Evolutionary conservation across 805 yeast species (phyloP).

Genomic region (Yamadazyma sp.): DNA sequence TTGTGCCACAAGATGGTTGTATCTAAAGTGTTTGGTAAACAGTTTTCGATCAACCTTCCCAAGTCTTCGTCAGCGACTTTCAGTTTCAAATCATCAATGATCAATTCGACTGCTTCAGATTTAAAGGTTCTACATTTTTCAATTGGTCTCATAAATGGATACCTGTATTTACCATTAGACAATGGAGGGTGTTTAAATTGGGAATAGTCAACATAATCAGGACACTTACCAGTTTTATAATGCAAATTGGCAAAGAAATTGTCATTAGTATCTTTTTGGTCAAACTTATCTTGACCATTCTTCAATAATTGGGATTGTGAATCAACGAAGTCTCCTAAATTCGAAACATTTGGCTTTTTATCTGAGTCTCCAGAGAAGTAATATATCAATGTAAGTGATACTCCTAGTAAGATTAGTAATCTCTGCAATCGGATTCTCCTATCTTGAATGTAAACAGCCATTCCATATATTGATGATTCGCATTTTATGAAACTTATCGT

Average conservation of each 20-base stretch:
- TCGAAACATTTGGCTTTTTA: too few relatives aligned
- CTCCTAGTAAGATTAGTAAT: not conserved
- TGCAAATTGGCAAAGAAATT: too few relatives aligned
- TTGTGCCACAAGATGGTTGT: constrained; percentile 79
- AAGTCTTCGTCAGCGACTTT: constrained; percentile 61
- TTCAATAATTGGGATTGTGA: too few relatives aligned
- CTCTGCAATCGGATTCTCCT: not conserved
- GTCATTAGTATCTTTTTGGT: too few relatives aligned
- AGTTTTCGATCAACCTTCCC: constrained; percentile 72
- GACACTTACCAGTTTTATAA: constrained; percentile 39
- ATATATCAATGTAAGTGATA: too few relatives aligned
- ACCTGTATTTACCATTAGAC: constrained; percentile 49
- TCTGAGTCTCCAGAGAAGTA: too few relatives aligned
- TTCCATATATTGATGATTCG: too few relatives aligned
- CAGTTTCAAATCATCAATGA: constrained; percentile 49
- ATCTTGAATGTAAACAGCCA: not conserved
- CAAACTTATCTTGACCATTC: too few relatives aligned
- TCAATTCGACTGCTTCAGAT: constrained; percentile 58
- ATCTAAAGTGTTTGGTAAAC: constrained; percentile 84
- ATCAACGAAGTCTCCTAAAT: too few relatives aligned
- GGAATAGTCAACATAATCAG: constrained; percentile 63
- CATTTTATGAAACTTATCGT: too few relatives aligned
- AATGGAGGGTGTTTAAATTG: constrained; percentile 52
- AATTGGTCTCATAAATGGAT: constrained; percentile 78
- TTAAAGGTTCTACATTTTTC: constrained; percentile 68